Percentiles rank a stretch among this genome's conserved stretches.
Evolutionary conservation across 805 yeast species (phyloP).

Genomic region (Candida coleopterorum): DNA sequence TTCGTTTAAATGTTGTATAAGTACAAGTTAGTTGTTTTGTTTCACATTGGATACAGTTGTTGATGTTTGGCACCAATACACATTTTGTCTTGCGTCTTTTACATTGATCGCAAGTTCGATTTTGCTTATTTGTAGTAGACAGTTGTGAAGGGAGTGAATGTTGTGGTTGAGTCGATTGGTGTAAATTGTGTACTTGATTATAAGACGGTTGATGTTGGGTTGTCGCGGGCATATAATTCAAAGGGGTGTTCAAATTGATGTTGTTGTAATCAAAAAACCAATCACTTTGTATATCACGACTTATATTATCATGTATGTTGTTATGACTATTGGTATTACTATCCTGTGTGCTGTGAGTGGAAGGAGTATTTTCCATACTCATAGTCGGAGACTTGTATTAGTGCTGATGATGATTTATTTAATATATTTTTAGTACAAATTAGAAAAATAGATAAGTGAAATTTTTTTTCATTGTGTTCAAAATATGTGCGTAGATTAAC

Average conservation of each 20-base stretch:
- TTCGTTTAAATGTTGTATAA: conserved; percentile 41
- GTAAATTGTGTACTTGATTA: conserved; percentile 9
- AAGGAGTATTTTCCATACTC: conserved; percentile 4
- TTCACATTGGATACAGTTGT: conserved; percentile 73
- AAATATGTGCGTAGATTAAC: too few relatives aligned
- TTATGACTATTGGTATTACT: neutral
- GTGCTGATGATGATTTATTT: too few relatives aligned
- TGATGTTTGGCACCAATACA: conserved; percentile 57
- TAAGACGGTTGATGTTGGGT: conserved; percentile 27
- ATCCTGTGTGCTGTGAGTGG: neutral
- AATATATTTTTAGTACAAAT: too few relatives aligned
- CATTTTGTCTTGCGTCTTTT: conserved; percentile 77
- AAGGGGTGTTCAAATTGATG: neutral
- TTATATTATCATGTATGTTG: neutral
- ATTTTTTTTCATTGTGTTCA: too few relatives aligned
- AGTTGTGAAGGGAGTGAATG: conserved; percentile 1
- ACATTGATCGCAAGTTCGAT: conserved; percentile 81
- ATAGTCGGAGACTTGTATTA: too few relatives aligned
- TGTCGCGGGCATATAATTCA: neutral
- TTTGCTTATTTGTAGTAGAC: conserved; percentile 29
- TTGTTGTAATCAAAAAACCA: neutral
- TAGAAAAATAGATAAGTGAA: too few relatives aligned
- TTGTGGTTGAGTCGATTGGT: conserved; percentile 7
- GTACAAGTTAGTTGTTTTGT: conserved; percentile 71
- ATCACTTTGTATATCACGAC: too few relatives aligned